phyloP scores from a whole-genome alignment of 176 grass and related monocot genomes.

The Phoenix roebelenii region DNA sequence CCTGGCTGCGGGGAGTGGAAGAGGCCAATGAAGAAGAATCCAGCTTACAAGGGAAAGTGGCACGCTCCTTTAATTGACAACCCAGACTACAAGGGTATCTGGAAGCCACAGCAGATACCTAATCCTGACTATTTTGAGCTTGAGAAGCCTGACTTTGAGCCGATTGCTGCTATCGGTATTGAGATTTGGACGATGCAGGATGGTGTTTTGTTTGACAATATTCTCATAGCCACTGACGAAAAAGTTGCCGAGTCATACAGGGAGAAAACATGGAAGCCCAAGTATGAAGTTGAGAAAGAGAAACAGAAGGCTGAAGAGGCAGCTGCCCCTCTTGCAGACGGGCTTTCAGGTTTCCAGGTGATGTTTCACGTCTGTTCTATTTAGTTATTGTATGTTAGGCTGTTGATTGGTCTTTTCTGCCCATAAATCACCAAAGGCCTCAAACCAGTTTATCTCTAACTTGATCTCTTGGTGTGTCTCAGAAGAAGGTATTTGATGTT shows the following conservation, averaged over 20 bases:
- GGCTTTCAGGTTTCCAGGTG: slow-evolving; percentile 73
- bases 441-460: background rate
- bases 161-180: slow-evolving; percentile 80
- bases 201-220: slow-evolving; percentile 87
- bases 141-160: slow-evolving; percentile 62
- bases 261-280: slow-evolving; percentile 79
- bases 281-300: slow-evolving; percentile 90
- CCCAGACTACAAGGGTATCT: slow-evolving; percentile 90
- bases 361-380: slow-evolving; percentile 3
- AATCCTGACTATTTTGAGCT: slow-evolving; percentile 96
- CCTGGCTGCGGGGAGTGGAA: slow-evolving; percentile 99
- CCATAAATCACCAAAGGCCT: background rate
- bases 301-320: slow-evolving; percentile 73
- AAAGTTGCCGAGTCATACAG: slow-evolving; percentile 64
- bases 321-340: slow-evolving; percentile 24
- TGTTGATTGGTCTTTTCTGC: too few species aligned
- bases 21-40: slow-evolving; percentile 85
- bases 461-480: slow-evolving; percentile 9
- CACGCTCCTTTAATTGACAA: slow-evolving; percentile 84
- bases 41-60: slow-evolving; percentile 98
- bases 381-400: too few species aligned
- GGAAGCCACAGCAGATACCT: slow-evolving; percentile 96
- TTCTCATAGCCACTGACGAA: slow-evolving; percentile 76
- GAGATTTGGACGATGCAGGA: slow-evolving; percentile 99
- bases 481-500: slow-evolving; percentile 87